Conservation (phyloP, 1,284 basidiomycete species). For the Apiotrichum gamsii region DNA sequence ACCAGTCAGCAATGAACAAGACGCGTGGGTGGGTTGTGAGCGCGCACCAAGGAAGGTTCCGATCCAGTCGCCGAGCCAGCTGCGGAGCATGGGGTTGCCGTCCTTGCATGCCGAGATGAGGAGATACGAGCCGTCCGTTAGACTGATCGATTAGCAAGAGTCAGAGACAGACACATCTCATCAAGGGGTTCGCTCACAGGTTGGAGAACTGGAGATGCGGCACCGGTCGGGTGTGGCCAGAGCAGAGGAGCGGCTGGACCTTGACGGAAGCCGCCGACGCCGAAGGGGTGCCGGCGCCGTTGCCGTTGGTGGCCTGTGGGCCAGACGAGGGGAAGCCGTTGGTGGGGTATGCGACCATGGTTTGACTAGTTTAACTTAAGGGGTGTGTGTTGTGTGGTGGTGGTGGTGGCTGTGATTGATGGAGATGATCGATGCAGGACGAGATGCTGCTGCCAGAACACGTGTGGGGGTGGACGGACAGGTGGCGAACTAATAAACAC, state of each 20-base stretch:
- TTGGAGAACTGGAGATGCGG: slow-evolving; percentile 87
- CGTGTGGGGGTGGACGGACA: no score
- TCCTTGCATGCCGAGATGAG: slow-evolving; percentile 94
- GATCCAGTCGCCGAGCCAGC: slow-evolving; percentile 98
- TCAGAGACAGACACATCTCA: slow-evolving; percentile 1
- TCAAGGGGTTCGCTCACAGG: no score
- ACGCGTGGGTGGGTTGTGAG: neutral
- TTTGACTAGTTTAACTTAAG: slow-evolving; percentile 1
- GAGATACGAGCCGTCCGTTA: slow-evolving; percentile 72
- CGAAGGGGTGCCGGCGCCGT: neutral
- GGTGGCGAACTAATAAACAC: no score
- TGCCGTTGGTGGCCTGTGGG: slow-evolving; percentile 7
- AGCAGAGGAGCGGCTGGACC: slow-evolving; percentile 51
- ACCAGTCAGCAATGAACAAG: neutral
- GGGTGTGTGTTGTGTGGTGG: neutral
- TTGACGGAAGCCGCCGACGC: slow-evolving; percentile 19
- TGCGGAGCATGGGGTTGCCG: slow-evolving; percentile 90
- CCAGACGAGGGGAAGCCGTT: slow-evolving; percentile 19
- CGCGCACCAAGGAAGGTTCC: slow-evolving; percentile 78
- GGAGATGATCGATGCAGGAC: neutral
- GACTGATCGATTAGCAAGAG: slow-evolving; percentile 32
- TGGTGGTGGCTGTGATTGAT: neutral
- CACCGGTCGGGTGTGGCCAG: slow-evolving; percentile 65
- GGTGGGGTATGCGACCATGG: slow-evolving; percentile 16
- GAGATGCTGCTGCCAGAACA: no score